A percentile compares a stretch with the other conserved stretches of the same genome.
Conservation (phyloP, 441 rosid genomes). For the Jatropha podagrica region DNA sequence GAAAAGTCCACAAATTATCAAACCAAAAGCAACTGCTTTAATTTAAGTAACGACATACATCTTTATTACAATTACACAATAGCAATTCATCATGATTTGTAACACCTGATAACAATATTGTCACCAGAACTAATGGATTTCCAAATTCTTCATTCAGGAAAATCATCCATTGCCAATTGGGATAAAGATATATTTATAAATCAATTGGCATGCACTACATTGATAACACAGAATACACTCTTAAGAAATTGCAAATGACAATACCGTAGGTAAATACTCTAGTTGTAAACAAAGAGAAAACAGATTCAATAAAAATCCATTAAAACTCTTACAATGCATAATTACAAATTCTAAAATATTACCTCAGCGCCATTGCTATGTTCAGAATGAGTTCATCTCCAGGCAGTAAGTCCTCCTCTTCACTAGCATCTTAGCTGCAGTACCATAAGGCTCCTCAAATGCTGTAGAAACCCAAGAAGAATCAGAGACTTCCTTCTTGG, state of each 20-base stretch:
- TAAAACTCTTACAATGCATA: background rate
- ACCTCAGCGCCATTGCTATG: conserved; percentile 36
- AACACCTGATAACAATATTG: background rate
- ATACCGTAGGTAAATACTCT: background rate
- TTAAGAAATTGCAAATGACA: background rate
- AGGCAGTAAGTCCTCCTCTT: conserved; percentile 85
- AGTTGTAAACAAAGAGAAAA: background rate
- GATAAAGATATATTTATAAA: background rate
- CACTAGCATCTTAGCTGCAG: conserved; percentile 78
- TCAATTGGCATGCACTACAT: background rate
- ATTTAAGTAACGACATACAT: background rate
- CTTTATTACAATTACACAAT: background rate
- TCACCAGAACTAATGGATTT: background rate
- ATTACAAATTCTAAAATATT: conserved; percentile 6
- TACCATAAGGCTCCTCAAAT: conserved; percentile 83
- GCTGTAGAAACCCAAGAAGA: conserved; percentile 72
- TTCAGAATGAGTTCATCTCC: conserved; percentile 97
- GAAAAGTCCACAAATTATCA: conserved; percentile 23
- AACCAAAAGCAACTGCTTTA: background rate
- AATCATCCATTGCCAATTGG: background rate
- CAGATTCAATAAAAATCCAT: background rate
- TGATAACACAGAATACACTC: background rate
- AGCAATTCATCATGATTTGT: background rate
- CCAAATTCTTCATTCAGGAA: background rate
- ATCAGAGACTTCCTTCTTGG: conserved; percentile 61